These are phyloP conservation scores for Nadsonia starkeyi-henricii DNA, from an alignment of 1,139 yeast species.

Conservation along the genomic window DNA sequence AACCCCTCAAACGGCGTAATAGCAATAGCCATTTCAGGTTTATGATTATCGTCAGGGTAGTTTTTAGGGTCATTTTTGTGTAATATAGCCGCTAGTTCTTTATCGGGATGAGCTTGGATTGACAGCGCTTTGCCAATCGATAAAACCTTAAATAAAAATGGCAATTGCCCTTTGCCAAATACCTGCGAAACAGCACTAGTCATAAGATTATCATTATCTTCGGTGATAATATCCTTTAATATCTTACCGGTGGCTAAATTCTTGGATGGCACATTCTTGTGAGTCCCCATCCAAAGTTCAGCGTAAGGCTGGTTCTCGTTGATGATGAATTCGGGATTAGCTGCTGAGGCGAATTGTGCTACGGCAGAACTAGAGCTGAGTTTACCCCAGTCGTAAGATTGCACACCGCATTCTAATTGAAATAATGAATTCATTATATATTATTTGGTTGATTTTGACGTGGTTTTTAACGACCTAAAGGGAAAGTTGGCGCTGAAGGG, in stretches of 20 bases:
- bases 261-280: conserved; percentile 79
- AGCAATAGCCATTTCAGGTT: conserved; percentile 99
- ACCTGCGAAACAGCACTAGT: conserved; percentile 45
- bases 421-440: conserved; percentile 14
- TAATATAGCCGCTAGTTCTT: conserved; percentile 59
- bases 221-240: conserved; percentile 52
- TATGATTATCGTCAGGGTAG: conserved; percentile 95
- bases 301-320: conserved; percentile 51
- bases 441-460: no score
- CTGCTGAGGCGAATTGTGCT: conserved; percentile 66
- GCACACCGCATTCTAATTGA: conserved; percentile 31
- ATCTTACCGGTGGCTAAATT: conserved; percentile 38
- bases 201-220: conserved; percentile 34
- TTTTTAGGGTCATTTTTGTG: conserved; percentile 77
- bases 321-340: conserved; percentile 46
- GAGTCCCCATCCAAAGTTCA: conserved; percentile 95
- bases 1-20: conserved; percentile 92
- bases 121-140: conserved; percentile 85
- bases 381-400: conserved; percentile 79
- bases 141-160: conserved; percentile 85
- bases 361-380: conserved; percentile 74
- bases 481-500: no score
- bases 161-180: conserved; percentile 68
- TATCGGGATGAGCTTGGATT: conserved; percentile 97
- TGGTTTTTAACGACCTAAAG: no score